Evolutionary conservation across 2,329 filamentous ascomycete genomes (phyloP).

Genomic region (Colletotrichum sidae): DNA sequence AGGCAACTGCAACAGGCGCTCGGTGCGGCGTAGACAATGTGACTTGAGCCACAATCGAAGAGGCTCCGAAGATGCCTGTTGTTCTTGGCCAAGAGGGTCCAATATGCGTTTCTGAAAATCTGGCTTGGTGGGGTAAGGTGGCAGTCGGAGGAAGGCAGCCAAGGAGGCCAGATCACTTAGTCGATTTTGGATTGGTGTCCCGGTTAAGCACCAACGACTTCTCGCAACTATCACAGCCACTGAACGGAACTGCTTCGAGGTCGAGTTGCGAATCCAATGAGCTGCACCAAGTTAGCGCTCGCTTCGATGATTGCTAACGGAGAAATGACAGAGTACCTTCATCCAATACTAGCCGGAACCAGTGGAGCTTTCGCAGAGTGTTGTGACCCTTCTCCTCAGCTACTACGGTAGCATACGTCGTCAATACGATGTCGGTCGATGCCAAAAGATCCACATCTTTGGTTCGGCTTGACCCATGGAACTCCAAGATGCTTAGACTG

Average conservation of each 20-base stretch:
- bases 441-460: not conserved
- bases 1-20: not conserved
- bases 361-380: not conserved
- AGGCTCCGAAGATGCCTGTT: not conserved
- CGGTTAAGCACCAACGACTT: slow-evolving; percentile 1
- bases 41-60: not conserved
- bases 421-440: not conserved
- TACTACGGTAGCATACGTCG: not conserved
- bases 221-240: not conserved
- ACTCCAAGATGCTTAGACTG: not conserved
- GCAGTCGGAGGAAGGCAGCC: not conserved
- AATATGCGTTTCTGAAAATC: not conserved
- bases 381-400: not conserved
- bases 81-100: not conserved
- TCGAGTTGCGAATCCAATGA: not conserved
- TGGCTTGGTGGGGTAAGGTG: not conserved
- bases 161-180: not conserved
- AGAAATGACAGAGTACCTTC: not conserved
- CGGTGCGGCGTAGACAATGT: not conserved
- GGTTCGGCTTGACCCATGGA: not conserved
- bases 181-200: not conserved
- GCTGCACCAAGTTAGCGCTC: not conserved
- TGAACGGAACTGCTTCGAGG: not conserved
- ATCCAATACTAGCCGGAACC: not conserved
- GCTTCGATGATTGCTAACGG: not conserved